Conservation (phyloP, 2,329 filamentous ascomycete genomes). For the Talaromyces verruculosus region DNA sequence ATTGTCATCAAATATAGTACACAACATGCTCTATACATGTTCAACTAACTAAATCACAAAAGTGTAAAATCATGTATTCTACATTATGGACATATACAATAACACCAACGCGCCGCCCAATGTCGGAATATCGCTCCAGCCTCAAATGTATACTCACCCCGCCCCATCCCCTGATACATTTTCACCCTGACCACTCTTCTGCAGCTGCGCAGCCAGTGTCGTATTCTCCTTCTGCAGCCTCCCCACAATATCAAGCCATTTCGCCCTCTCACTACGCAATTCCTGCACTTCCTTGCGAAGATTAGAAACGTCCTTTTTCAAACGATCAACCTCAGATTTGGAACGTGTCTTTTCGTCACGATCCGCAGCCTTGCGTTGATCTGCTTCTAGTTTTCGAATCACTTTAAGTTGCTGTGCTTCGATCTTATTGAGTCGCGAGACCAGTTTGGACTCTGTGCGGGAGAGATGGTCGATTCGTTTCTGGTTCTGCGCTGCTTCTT, state of each 20-base stretch:
- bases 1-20: not conserved
- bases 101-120: not conserved
- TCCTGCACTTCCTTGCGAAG: conserved; percentile 51
- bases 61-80: not conserved
- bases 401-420: conserved; percentile 44
- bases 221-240: conserved; percentile 61
- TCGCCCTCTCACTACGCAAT: conserved; percentile 51
- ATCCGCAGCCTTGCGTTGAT: conserved; percentile 38
- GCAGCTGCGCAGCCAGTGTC: conserved; percentile 34
- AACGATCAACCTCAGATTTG: conserved; percentile 45
- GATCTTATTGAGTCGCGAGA: conserved; percentile 44
- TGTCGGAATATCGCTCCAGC: not conserved
- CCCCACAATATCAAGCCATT: conserved; percentile 53
- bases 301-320: conserved; percentile 49
- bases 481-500: conserved; percentile 26
- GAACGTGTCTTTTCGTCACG: conserved; percentile 47
- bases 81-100: not conserved
- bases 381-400: conserved; percentile 40
- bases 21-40: not conserved
- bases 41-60: not conserved
- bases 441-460: conserved; percentile 37
- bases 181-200: conserved; percentile 2
- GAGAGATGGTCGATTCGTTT: conserved; percentile 36
- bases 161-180: conserved; percentile 1
- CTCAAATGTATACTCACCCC: not conserved